Percentiles rank a stretch among this genome's conserved stretches.
Evolutionary conservation across 139 green algal genomes (phyloP).

Genomic region (Chlorella sp.): DNA sequence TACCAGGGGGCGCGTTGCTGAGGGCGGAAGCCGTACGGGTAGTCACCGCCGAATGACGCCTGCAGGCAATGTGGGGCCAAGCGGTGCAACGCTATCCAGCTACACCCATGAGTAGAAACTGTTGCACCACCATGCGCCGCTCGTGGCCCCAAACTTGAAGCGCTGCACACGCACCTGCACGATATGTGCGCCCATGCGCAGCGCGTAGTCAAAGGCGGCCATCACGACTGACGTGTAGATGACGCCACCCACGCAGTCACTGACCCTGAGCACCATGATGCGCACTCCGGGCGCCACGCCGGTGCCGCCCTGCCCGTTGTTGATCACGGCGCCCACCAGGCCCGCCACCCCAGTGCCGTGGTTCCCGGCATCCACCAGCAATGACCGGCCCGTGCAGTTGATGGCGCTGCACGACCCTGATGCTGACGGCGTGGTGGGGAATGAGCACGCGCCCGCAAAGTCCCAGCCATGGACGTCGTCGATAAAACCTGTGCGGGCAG

Average conservation of each 20-base stretch:
- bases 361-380: not conserved
- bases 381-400: not conserved
- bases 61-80: constrained; percentile 13
- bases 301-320: constrained; percentile 12
- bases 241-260: constrained; percentile 13
- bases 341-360: constrained; percentile 15
- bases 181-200: constrained; percentile 13
- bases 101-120: too few species aligned
- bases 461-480: constrained; percentile 23
- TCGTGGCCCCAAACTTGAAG: too few species aligned
- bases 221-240: constrained; percentile 10
- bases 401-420: not conserved
- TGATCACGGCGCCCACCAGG: constrained; percentile 4
- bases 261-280: constrained; percentile 20
- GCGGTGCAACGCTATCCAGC: too few species aligned
- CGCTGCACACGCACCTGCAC: too few species aligned
- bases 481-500: constrained; percentile 8
- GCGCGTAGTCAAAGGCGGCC: constrained; percentile 16
- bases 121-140: too few species aligned
- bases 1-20: not conserved
- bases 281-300: constrained; percentile 6
- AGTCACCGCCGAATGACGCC: not conserved
- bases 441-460: constrained; percentile 15
- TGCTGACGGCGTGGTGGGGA: too few species aligned
- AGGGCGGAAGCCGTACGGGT: not conserved